Conservation (phyloP, 225 moss, liverwort and hornwort species). For the Pleurozium schreberi region DNA sequence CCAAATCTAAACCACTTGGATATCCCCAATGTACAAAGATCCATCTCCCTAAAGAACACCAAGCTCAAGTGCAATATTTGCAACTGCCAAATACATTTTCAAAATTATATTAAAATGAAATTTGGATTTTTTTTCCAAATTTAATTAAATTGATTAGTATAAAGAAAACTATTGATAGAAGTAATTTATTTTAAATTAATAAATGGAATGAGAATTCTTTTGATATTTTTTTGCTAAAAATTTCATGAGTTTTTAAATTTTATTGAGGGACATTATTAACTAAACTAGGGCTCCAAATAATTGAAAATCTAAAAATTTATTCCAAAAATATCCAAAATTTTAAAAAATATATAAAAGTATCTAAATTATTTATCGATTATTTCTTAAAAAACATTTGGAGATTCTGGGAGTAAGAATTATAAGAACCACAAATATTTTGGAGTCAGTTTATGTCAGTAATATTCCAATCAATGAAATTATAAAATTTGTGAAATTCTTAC, state of each 20-base stretch:
- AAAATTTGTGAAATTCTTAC: background rate
- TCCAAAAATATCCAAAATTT: background rate
- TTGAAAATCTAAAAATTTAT: background rate
- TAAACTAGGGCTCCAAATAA: background rate
- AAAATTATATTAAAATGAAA: no score
- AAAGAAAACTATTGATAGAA: no score
- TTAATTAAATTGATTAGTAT: no score
- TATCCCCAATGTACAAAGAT: background rate
- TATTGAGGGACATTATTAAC: background rate
- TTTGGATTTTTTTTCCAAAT: no score
- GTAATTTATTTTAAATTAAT: background rate
- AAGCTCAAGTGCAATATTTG: background rate
- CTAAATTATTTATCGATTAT: background rate
- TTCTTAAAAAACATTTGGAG: background rate
- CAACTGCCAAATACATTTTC: background rate
- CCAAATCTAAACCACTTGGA: background rate
- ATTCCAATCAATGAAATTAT: background rate
- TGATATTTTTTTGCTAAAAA: rapidly evolving
- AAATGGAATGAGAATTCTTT: background rate
- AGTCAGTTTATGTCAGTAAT: no score
- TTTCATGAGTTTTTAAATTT: background rate
- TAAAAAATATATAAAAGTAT: no score
- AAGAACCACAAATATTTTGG: background rate
- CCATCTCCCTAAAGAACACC: background rate
- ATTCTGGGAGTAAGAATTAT: no score